Conservation (phyloP, 441 rosid species). For the Erysimum pusillum region DNA sequence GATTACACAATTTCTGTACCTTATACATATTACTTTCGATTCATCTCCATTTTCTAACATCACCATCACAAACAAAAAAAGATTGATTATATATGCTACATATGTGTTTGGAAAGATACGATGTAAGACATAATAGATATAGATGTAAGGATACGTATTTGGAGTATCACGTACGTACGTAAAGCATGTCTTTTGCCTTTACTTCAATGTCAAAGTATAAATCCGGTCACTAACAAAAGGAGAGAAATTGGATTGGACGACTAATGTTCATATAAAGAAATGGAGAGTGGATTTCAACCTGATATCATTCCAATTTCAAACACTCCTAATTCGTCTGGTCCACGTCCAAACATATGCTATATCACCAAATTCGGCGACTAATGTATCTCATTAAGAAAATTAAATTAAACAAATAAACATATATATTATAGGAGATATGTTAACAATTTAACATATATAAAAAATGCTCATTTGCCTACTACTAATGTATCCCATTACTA, state of each 20-base stretch:
- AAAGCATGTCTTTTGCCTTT: neutral
- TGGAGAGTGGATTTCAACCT: slow-evolving; percentile 20
- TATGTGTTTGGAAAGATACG: too few relatives aligned
- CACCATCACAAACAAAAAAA: neutral
- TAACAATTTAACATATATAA: neutral
- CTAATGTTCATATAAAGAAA: neutral
- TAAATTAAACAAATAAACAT: neutral
- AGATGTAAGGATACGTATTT: neutral
- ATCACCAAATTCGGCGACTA: slow-evolving; percentile 17
- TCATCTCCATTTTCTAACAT: neutral
- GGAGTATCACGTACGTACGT: neutral
- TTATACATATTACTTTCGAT: neutral
- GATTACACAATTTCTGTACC: neutral
- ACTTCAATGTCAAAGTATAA: neutral
- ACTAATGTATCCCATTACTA: neutral
- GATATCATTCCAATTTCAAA: slow-evolving; percentile 9
- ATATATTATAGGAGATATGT: neutral
- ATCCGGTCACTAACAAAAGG: neutral
- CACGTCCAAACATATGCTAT: slow-evolving; percentile 15
- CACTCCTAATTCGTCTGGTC: neutral
- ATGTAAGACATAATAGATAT: too few relatives aligned
- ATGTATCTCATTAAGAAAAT: neutral
- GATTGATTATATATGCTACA: neutral
- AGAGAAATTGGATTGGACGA: slow-evolving; percentile 15
- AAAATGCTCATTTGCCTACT: neutral